These are phyloP conservation scores for Isabelozyma gotoi DNA, from an alignment of 805 yeast genomes.

Conservation along the genomic window DNA sequence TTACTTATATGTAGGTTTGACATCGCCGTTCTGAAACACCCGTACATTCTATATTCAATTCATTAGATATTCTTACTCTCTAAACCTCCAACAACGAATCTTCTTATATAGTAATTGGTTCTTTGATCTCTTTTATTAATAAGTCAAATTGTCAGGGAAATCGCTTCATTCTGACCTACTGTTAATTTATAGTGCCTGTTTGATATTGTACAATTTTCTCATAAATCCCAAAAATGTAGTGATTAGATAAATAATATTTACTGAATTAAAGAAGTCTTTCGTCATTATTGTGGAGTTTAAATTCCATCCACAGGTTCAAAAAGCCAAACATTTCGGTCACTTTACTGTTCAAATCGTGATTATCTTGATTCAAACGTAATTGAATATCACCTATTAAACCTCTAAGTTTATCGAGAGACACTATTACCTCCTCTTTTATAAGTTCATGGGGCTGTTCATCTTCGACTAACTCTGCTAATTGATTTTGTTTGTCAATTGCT, in stretches of 20 bases:
- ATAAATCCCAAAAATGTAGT: neutral
- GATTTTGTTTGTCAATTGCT: slow-evolving; percentile 1
- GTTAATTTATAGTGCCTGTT: neutral
- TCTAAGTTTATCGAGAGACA: slow-evolving; percentile 13
- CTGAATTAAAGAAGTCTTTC: slow-evolving; percentile 9
- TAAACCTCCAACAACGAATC: neutral
- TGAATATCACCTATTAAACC: slow-evolving; percentile 37
- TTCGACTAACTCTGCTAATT: neutral
- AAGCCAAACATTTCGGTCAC: slow-evolving; percentile 20
- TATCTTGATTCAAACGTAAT: slow-evolving; percentile 30
- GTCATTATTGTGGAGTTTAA: slow-evolving; percentile 3
- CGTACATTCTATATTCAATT: no score
- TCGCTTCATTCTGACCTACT: no score
- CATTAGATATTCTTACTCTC: no score
- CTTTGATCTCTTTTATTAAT: no score
- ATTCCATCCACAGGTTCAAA: slow-evolving; percentile 25
- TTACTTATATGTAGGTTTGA: neutral
- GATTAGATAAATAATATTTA: neutral
- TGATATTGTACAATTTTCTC: neutral
- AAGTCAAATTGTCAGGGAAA: no score
- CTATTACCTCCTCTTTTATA: neutral
- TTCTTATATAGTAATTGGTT: no score
- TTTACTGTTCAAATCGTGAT: slow-evolving; percentile 21
- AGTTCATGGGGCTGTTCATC: slow-evolving; percentile 1
- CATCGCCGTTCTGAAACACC: neutral